phyloP scores from a whole-genome alignment of 208 protist genomes.

The Porcisia hertigi region DNA sequence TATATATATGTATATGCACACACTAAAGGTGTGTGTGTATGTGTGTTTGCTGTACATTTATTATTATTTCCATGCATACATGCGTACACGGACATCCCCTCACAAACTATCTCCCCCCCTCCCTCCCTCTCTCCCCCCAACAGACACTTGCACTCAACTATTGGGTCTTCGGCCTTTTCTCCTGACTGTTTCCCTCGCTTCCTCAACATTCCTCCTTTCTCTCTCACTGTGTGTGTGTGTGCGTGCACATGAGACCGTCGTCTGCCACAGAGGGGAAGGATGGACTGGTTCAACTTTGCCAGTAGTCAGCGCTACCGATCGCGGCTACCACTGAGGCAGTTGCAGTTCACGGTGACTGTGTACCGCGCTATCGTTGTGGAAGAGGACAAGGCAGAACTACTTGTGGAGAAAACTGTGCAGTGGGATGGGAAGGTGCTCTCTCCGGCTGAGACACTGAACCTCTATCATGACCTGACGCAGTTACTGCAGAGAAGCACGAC shows the following conservation, averaged over 20 bases:
- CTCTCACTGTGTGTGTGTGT: background rate
- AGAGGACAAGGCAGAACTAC: slow-evolving; percentile 50
- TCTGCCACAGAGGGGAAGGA: slow-evolving; percentile 5
- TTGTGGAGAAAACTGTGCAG: slow-evolving; percentile 43
- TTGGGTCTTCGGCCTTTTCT: no score
- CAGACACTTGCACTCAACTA: no score
- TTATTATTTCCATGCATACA: no score
- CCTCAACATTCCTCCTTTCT: background rate
- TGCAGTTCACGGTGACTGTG: slow-evolving; percentile 63
- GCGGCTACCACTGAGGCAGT: slow-evolving; percentile 41
- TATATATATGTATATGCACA: no score
- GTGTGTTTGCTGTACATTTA: no score
- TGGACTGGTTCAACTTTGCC: slow-evolving; percentile 66
- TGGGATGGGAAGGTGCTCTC: slow-evolving; percentile 77
- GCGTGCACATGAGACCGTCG: background rate
- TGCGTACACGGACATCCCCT: no score
- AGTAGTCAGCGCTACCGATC: slow-evolving; percentile 62
- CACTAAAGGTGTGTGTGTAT: no score
- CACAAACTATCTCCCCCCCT: no score
- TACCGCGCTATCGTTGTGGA: slow-evolving; percentile 70
- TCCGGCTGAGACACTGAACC: slow-evolving; percentile 46
- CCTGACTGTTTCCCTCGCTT: no score
- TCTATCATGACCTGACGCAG: slow-evolving; percentile 27
- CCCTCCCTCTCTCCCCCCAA: no score
- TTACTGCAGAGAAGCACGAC: background rate